Percentiles rank a stretch among this genome's conserved stretches.
Evolutionary conservation across 345 rosid species (phyloP).

Genomic region (Rhodamnia argentea): DNA sequence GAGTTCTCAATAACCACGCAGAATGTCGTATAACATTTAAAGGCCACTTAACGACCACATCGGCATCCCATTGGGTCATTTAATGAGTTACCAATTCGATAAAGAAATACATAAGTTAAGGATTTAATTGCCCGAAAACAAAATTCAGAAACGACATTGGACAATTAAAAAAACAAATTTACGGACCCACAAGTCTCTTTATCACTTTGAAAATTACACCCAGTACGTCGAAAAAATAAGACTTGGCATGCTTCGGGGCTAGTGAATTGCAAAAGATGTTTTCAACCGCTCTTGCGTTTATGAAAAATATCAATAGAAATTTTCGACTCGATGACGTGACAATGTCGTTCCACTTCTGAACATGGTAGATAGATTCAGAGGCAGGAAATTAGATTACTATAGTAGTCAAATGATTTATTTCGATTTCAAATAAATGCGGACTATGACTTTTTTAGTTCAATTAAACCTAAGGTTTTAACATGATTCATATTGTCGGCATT

Average conservation of each 20-base stretch:
- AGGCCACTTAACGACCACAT: too few relatives aligned
- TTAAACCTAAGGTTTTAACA: not conserved
- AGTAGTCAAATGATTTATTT: not conserved
- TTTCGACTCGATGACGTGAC: not conserved
- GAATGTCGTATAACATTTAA: not conserved
- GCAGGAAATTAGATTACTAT: not conserved
- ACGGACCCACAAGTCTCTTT: not conserved
- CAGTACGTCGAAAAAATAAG: not conserved
- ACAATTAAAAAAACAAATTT: not conserved
- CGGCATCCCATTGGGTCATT: too few relatives aligned
- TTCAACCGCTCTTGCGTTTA: not conserved
- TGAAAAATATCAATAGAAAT: not conserved
- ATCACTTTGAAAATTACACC: not conserved
- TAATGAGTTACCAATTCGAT: too few relatives aligned
- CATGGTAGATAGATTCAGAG: not conserved
- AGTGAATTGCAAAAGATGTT: not conserved
- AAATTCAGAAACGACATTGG: not conserved
- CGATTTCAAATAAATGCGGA: not conserved
- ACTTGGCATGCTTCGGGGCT: not conserved
- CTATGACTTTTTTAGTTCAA: not conserved
- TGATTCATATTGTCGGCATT: not conserved
- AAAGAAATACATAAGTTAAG: too few relatives aligned
- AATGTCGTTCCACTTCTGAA: not conserved
- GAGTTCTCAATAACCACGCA: not conserved
- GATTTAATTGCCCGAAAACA: too few relatives aligned